A percentile compares a stretch with the other conserved stretches of the same genome.
Evolutionary conservation across 2,329 filamentous ascomycete genomes (phyloP).

Genomic region (Didymosphaeria variabile): DNA sequence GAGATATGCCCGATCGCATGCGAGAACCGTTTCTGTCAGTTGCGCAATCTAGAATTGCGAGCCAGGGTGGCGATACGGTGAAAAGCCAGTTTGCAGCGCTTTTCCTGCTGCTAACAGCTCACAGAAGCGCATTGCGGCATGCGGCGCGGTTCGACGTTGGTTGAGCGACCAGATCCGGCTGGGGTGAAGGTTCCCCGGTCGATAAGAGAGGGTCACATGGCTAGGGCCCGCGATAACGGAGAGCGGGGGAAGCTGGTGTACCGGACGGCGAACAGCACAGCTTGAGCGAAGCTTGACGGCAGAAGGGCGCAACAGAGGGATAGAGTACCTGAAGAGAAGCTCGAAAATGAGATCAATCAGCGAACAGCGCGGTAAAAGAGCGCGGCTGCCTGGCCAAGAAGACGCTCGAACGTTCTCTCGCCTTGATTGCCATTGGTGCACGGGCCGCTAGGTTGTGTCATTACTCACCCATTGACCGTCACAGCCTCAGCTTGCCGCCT

Average conservation of each 20-base stretch:
- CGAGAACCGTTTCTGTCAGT: neutral
- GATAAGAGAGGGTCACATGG: constrained; percentile 38
- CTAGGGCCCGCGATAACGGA: constrained; percentile 38
- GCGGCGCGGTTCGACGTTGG: constrained; percentile 2
- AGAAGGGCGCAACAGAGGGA: constrained; percentile 5
- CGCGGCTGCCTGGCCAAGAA: constrained; percentile 30
- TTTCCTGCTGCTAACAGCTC: neutral
- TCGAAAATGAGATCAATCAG: neutral
- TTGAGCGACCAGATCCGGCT: constrained; percentile 24
- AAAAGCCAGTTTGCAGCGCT: neutral
- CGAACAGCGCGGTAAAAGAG: constrained; percentile 2
- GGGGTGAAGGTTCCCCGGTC: constrained; percentile 27
- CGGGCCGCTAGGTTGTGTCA: constrained; percentile 40
- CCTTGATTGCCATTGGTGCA: constrained; percentile 42
- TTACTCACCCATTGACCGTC: constrained; percentile 42
- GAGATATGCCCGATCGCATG: constrained; percentile 13
- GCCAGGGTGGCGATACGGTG: neutral
- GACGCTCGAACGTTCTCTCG: constrained; percentile 45
- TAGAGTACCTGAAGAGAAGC: neutral
- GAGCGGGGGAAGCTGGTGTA: constrained; percentile 30
- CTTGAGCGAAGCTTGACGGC: neutral
- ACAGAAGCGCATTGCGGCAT: neutral
- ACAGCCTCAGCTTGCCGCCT: constrained; percentile 47
- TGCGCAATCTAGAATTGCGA: constrained; percentile 7
- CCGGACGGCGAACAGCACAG: neutral